phyloP scores from a whole-genome alignment of 257 asterid species.

The Solanum chilense region DNA sequence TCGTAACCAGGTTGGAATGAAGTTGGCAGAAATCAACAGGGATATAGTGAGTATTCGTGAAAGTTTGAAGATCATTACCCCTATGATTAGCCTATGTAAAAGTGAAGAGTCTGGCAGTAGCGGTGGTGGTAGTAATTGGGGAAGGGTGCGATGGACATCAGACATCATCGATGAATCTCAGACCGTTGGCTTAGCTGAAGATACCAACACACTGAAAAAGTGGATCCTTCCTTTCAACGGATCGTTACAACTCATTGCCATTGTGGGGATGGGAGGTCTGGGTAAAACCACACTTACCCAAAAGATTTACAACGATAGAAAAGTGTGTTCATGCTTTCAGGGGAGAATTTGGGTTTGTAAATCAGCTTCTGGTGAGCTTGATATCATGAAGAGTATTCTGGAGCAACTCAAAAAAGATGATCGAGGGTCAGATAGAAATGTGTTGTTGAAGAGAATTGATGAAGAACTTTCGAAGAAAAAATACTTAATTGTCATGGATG shows the following conservation, averaged over 20 bases:
- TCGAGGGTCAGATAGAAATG: background rate
- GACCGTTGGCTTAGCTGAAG: slow-evolving; percentile 5
- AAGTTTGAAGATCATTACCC: background rate
- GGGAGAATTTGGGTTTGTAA: slow-evolving; percentile 9
- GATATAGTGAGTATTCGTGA: background rate
- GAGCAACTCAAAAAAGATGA: background rate
- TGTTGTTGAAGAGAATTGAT: background rate
- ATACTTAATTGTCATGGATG: slow-evolving; percentile 16
- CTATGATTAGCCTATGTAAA: background rate
- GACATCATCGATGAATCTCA: background rate
- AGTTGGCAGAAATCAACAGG: slow-evolving; percentile 1
- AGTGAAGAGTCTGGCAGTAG: background rate
- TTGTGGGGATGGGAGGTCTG: slow-evolving; percentile 19
- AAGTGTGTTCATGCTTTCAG: background rate
- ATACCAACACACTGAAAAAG: background rate
- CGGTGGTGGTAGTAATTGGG: background rate
- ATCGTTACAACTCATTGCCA: background rate
- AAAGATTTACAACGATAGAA: background rate
- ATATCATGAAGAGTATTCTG: slow-evolving; percentile 9
- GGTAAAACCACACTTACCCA: slow-evolving; percentile 24
- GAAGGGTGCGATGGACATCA: background rate
- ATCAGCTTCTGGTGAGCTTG: slow-evolving; percentile 1
- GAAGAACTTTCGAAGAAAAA: background rate
- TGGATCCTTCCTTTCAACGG: slow-evolving; percentile 2
- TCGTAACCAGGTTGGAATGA: slow-evolving; percentile 1